A percentile compares a stretch with the other conserved stretches of the same genome.
These are phyloP conservation scores for Blastocystis sp. DNA, from an alignment of 352 stramenopile genomes.

Conservation along the genomic window DNA sequence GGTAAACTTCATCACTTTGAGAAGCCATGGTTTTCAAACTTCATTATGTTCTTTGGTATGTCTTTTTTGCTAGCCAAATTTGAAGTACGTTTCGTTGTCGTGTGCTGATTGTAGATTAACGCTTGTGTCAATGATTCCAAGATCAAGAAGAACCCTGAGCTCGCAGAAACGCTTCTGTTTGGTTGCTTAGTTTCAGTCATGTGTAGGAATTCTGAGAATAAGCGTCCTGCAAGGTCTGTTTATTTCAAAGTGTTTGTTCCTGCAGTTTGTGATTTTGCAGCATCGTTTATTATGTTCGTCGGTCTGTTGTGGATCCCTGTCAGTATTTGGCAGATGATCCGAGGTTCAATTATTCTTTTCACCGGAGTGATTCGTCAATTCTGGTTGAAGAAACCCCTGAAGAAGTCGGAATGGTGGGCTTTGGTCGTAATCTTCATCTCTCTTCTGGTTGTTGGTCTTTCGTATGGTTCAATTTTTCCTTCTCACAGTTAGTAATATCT, in stretches of 20 bases:
- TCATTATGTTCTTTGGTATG: constrained; percentile 67
- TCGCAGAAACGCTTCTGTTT: background rate
- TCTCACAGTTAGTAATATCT: background rate
- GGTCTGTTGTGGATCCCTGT: constrained; percentile 56
- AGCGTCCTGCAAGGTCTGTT: constrained; percentile 1
- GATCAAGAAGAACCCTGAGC: constrained; percentile 38
- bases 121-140: constrained; percentile 17
- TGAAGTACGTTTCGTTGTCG: background rate
- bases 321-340: constrained; percentile 63
- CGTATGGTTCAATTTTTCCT: background rate
- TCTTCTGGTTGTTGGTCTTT: constrained; percentile 14
- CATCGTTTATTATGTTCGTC: constrained; percentile 63
- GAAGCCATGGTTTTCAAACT: constrained; percentile 63
- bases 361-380: constrained; percentile 42
- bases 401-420: constrained; percentile 27
- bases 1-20: constrained; percentile 37
- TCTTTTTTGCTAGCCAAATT: constrained; percentile 38
- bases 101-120: constrained; percentile 20
- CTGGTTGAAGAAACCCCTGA: constrained; percentile 60
- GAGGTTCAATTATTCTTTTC: constrained; percentile 58
- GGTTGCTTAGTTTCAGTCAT: background rate
- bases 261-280: constrained; percentile 40
- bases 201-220: constrained; percentile 14
- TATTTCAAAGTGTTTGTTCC: constrained; percentile 44
- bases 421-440: constrained; percentile 41